phyloP scores from a whole-genome alignment of 352 stramenopile species.

The Detonula confervacea region DNA sequence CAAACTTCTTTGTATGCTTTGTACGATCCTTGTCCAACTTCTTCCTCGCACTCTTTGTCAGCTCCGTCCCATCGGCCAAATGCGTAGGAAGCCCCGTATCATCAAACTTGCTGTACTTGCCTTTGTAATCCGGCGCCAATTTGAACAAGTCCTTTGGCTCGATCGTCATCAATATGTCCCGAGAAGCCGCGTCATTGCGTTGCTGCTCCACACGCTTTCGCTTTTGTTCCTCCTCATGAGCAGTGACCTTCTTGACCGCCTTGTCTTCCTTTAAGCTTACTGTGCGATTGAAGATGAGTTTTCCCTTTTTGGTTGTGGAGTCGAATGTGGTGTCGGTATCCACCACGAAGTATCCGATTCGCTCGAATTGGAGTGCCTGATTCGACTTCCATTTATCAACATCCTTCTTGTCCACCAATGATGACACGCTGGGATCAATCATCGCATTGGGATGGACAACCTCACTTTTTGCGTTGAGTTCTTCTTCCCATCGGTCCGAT shows the following conservation, averaged over 20 bases:
- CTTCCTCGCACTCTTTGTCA: slow-evolving; percentile 96
- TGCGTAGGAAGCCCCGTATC: slow-evolving; percentile 94
- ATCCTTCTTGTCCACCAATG: slow-evolving; percentile 88
- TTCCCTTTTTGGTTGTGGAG: slow-evolving; percentile 81
- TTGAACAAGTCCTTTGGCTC: slow-evolving; percentile 92
- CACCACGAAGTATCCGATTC: slow-evolving; percentile 97
- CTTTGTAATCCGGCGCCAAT: slow-evolving; percentile 69
- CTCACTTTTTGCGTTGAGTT: slow-evolving; percentile 86
- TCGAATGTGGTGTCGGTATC: slow-evolving; percentile 92
- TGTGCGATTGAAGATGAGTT: slow-evolving; percentile 96
- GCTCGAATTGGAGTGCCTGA: slow-evolving; percentile 95
- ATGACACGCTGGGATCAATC: slow-evolving; percentile 87
- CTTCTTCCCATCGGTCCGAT: slow-evolving; percentile 87
- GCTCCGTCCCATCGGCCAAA: slow-evolving; percentile 89
- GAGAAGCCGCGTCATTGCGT: slow-evolving; percentile 53
- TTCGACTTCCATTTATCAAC: slow-evolving; percentile 86
- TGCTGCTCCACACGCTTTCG: slow-evolving; percentile 72
- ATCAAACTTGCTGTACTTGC: slow-evolving; percentile 88
- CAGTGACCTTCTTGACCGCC: slow-evolving; percentile 81
- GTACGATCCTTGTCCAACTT: slow-evolving; percentile 96
- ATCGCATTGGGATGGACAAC: slow-evolving; percentile 86
- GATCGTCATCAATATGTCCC: slow-evolving; percentile 86
- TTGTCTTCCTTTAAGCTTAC: slow-evolving; percentile 92
- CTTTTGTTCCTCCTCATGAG: slow-evolving; percentile 81
- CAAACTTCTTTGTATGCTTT: slow-evolving; percentile 91